A percentile compares a stretch with the other conserved stretches of the same genome.
Evolutionary conservation across 1,284 basidiomycete genomes (phyloP).

Genomic region (Tilletia horrida): DNA sequence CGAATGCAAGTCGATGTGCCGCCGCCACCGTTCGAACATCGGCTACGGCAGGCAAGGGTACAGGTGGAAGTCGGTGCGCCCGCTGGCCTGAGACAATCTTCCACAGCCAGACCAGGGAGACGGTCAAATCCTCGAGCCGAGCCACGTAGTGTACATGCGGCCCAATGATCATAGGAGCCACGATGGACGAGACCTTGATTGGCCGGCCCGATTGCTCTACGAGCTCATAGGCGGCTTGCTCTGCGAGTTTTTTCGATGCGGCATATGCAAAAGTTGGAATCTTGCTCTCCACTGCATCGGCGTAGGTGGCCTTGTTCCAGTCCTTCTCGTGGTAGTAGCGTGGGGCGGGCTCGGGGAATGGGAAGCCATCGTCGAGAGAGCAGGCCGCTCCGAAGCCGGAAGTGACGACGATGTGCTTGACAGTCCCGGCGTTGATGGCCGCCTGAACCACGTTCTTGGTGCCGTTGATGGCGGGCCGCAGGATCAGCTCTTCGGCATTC

Average conservation of each 20-base stretch:
- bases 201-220: conserved; percentile 32
- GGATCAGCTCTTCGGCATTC: conserved; percentile 10
- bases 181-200: conserved; percentile 34
- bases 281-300: background rate
- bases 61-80: background rate
- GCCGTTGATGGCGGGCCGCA: conserved; percentile 16
- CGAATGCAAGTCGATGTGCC: conserved; percentile 60
- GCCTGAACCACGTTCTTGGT: conserved; percentile 13
- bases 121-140: conserved; percentile 3
- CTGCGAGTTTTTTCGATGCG: conserved; percentile 18
- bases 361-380: conserved; percentile 35
- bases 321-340: conserved; percentile 9
- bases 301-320: conserved; percentile 22
- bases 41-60: background rate
- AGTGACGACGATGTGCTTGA: conserved; percentile 14
- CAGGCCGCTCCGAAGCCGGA: conserved; percentile 10
- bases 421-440: conserved; percentile 9
- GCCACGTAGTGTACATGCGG: background rate
- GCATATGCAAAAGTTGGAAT: conserved; percentile 16
- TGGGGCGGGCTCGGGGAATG: conserved; percentile 35
- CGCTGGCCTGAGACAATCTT: background rate
- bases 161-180: conserved; percentile 40
- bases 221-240: conserved; percentile 15
- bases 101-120: background rate
- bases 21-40: conserved; percentile 35